phyloP scores from a whole-genome alignment of 768 basidiomycete species.

The Ramaria rubella region DNA sequence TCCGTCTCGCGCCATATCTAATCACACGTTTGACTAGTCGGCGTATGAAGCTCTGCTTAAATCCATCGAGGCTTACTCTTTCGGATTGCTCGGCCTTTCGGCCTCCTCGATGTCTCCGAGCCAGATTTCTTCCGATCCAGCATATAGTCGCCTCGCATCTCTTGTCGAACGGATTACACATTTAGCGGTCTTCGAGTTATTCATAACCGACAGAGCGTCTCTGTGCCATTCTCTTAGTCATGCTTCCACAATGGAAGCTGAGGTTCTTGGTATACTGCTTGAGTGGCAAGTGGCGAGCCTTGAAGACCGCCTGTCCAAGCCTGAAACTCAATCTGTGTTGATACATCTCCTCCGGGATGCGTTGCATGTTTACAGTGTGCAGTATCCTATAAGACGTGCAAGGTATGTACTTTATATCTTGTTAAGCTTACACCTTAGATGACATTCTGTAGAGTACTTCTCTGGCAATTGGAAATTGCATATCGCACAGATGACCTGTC shows the following conservation, averaged over 20 bases:
- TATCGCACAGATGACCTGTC: conserved; percentile 24
- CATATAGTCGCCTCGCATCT: conserved; percentile 45
- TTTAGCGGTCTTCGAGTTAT: conserved; percentile 59
- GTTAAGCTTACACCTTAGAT: too few relatives aligned
- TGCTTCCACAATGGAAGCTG: conserved; percentile 11
- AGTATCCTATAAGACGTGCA: conserved; percentile 53
- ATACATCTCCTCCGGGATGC: conserved; percentile 41
- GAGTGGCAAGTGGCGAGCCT: conserved; percentile 56
- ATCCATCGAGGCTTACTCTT: conserved; percentile 51
- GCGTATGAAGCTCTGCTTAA: conserved; percentile 52
- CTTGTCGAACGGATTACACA: conserved; percentile 65
- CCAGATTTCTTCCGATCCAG: conserved; percentile 33
- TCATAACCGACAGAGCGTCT: conserved; percentile 46
- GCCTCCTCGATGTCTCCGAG: conserved; percentile 18
- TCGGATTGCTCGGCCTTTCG: conserved; percentile 27
- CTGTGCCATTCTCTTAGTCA: conserved; percentile 25
- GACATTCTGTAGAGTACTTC: conserved; percentile 34
- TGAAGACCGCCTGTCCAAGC: conserved; percentile 51
- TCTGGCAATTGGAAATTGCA: conserved; percentile 47
- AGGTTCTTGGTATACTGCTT: conserved; percentile 48
- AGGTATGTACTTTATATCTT: conserved; percentile 10
- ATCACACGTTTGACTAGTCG: conserved; percentile 33
- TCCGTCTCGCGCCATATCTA: conserved; percentile 5
- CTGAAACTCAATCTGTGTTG: conserved; percentile 39
- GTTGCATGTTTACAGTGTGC: conserved; percentile 41